These are phyloP conservation scores for Aspergillus cavernicola DNA, from an alignment of 495 filamentous ascomycete species.

Conservation along the genomic window DNA sequence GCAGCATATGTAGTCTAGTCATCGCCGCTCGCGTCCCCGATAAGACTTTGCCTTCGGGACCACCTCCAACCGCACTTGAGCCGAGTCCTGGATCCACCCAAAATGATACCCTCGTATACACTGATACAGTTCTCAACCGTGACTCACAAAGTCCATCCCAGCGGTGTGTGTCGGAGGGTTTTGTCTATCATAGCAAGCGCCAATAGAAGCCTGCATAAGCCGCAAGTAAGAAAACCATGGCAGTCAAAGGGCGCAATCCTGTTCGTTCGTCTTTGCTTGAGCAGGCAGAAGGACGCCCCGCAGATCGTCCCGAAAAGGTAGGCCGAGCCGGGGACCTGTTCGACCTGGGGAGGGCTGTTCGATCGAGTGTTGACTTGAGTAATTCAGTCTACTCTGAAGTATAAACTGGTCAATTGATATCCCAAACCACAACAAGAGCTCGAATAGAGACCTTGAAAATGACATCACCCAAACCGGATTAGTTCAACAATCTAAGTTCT, in stretches of 20 bases:
- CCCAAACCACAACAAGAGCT: no score
- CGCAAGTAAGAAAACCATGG: neutral
- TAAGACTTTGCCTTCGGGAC: slow-evolving; percentile 1
- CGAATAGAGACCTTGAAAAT: no score
- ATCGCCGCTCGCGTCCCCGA: neutral
- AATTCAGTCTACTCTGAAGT: no score
- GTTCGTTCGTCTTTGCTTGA: slow-evolving; percentile 13
- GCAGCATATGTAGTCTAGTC: neutral
- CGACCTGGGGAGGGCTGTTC: no score
- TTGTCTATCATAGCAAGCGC: neutral
- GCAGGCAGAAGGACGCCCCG: slow-evolving; percentile 10
- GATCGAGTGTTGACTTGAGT: no score
- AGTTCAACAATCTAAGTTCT: neutral
- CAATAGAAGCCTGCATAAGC: neutral
- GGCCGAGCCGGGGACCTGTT: slow-evolving; percentile 6
- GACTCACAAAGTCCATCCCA: slow-evolving; percentile 1
- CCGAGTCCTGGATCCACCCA: slow-evolving; percentile 4
- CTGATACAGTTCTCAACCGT: neutral
- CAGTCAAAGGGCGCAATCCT: slow-evolving; percentile 1
- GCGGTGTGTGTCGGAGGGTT: neutral
- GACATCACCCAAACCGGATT: slow-evolving; percentile 22
- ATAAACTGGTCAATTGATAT: no score
- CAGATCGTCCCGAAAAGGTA: slow-evolving; percentile 7
- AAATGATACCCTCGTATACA: neutral
- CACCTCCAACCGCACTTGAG: neutral